A percentile compares a stretch with the other conserved stretches of the same genome.
phyloP scores from a whole-genome alignment of 257 asterid genomes.

The Salvia hispanica region DNA sequence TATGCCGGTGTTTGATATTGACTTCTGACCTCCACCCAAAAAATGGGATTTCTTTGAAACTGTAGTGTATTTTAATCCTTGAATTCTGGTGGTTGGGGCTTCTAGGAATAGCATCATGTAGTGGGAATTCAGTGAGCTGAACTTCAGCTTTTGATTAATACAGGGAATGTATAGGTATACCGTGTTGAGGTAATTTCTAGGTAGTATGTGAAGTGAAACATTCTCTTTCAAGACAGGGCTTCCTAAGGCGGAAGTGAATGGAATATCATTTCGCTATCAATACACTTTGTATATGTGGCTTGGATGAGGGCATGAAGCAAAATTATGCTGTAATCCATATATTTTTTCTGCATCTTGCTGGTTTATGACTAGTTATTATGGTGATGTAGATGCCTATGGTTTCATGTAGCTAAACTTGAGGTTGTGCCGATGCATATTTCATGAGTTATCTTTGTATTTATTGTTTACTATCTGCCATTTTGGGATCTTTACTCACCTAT shows the following conservation, averaged over 20 bases:
- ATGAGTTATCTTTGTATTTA: not conserved
- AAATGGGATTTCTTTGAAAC: not conserved
- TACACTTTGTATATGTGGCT: too few species aligned
- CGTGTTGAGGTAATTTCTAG: too few species aligned
- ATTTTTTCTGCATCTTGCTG: too few species aligned
- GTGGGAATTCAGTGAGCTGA: conserved; percentile 13
- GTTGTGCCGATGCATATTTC: not conserved
- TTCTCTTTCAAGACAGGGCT: too few species aligned
- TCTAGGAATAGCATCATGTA: conserved; percentile 5
- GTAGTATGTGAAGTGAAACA: too few species aligned
- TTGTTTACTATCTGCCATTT: not conserved
- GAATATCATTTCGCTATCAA: too few species aligned
- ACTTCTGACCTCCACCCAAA: too few species aligned
- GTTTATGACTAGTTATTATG: too few species aligned
- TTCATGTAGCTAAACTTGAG: not conserved
- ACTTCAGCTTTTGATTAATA: not conserved
- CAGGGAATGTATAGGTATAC: too few species aligned
- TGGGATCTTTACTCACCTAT: not conserved
- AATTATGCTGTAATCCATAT: too few species aligned
- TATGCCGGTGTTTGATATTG: not conserved
- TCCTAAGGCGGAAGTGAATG: too few species aligned
- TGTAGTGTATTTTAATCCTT: not conserved
- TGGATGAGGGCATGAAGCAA: too few species aligned
- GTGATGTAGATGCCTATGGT: not conserved
- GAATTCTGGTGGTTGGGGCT: not conserved